A percentile compares a stretch with the other conserved stretches of the same genome.
phyloP scores from a whole-genome alignment of 108 stramenopile genomes.

The Chaetoceros muelleri region DNA sequence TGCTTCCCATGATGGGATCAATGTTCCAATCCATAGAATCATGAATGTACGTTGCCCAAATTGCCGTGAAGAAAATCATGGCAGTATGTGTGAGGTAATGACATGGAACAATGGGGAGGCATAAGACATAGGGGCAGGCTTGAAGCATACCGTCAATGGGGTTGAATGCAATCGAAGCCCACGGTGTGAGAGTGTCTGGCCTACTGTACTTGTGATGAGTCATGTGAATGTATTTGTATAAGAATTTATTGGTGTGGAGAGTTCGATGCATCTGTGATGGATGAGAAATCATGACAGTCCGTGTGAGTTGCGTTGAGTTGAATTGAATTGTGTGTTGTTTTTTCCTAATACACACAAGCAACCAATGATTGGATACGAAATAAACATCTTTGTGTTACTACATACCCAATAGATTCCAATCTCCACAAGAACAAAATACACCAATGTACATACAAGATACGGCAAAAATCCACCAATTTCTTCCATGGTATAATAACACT shows the following conservation, averaged over 20 bases:
- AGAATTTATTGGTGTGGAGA: constrained; percentile 79
- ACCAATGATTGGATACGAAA: neutral
- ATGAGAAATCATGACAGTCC: neutral
- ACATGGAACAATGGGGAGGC: constrained; percentile 58
- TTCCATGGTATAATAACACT: constrained; percentile 45
- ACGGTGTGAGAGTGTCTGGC: constrained; percentile 75
- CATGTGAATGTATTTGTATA: constrained; percentile 80
- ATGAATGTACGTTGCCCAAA: constrained; percentile 92
- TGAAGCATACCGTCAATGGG: constrained; percentile 80
- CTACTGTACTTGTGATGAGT: constrained; percentile 75
- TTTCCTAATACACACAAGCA: no score
- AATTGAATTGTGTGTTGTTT: no score
- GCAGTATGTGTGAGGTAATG: constrained; percentile 80
- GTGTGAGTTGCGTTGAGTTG: neutral
- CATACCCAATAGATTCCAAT: constrained; percentile 81
- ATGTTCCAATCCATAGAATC: constrained; percentile 79
- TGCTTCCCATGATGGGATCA: constrained; percentile 83
- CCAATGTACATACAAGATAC: constrained; percentile 32
- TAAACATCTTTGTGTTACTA: neutral
- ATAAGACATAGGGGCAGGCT: constrained; percentile 70
- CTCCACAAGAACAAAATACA: constrained; percentile 70
- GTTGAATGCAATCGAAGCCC: constrained; percentile 86
- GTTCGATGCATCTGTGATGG: constrained; percentile 46
- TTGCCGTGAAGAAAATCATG: constrained; percentile 73
- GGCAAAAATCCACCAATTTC: constrained; percentile 67